Percentiles rank a stretch among this genome's conserved stretches.
phyloP scores from a whole-genome alignment of 2,329 filamentous ascomycete genomes.

The Fusarium sp. region DNA sequence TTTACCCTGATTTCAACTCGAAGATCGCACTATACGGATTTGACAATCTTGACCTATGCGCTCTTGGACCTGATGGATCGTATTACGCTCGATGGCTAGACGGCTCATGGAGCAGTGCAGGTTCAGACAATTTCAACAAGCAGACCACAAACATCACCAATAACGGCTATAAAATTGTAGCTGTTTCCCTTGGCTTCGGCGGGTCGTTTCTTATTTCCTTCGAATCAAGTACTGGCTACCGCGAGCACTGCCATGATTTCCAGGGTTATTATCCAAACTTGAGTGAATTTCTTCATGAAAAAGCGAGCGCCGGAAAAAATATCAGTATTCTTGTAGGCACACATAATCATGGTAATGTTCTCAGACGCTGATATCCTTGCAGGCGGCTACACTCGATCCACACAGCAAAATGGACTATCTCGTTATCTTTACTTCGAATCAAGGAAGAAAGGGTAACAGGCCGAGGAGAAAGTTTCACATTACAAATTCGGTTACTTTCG shows the following conservation, averaged over 20 bases:
- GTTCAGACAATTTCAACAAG: not conserved
- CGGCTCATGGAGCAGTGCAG: not conserved
- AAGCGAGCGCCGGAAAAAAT: not conserved
- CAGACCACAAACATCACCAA: not conserved
- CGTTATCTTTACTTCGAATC: too few species aligned
- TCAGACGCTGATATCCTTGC: not conserved
- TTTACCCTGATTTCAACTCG: not conserved
- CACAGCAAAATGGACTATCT: too few species aligned
- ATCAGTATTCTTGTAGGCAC: not conserved
- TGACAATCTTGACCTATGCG: not conserved
- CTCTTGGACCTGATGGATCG: slow-evolving; percentile 3
- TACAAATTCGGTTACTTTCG: too few species aligned
- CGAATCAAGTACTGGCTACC: not conserved
- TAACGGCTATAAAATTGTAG: fast-evolving
- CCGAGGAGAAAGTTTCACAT: too few species aligned
- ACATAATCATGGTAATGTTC: too few species aligned
- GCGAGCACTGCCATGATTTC: not conserved
- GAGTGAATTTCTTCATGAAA: not conserved
- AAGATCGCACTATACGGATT: not conserved
- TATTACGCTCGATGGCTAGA: slow-evolving; percentile 6
- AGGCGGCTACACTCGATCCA: not conserved
- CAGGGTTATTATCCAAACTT: not conserved
- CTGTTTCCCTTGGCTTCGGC: not conserved
- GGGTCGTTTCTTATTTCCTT: not conserved
- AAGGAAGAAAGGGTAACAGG: too few species aligned